These are phyloP conservation scores for Lipomyces orientalis DNA, from an alignment of 805 yeast genomes.

Conservation along the genomic window DNA sequence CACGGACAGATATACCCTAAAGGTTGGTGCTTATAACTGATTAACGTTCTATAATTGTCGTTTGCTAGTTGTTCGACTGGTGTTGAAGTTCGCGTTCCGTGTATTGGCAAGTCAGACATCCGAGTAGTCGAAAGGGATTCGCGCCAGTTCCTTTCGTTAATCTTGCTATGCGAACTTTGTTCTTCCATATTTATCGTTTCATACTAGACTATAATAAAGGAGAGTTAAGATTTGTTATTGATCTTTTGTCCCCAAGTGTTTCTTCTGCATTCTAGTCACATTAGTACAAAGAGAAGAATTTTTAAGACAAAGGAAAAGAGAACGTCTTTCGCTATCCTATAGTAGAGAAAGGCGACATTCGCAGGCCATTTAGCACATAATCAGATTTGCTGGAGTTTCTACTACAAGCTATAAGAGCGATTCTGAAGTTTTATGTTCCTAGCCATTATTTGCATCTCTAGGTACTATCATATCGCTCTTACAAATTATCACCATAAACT, in stretches of 20 bases:
- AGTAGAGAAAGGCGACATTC: not conserved
- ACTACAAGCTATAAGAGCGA: not conserved
- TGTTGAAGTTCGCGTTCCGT: not conserved
- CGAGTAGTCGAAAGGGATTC: not conserved
- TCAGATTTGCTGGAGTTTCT: not conserved
- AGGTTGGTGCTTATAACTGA: not conserved
- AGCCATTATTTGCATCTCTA: not conserved
- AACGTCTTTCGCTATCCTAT: not conserved
- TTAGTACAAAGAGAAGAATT: not conserved
- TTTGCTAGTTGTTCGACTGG: not conserved
- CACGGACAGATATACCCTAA: not conserved
- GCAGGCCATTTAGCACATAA: not conserved
- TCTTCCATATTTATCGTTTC: not conserved
- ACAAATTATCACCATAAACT: not conserved
- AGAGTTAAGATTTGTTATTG: not conserved
- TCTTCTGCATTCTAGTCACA: not conserved
- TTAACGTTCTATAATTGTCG: not conserved
- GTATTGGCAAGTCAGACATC: not conserved
- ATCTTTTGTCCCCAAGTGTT: not conserved
- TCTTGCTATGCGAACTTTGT: not conserved
- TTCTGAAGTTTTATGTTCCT: not conserved
- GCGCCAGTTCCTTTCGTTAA: not conserved
- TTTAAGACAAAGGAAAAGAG: not conserved
- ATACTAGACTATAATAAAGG: slow-evolving; percentile 1
- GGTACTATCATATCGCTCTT: not conserved